A percentile compares a stretch with the other conserved stretches of the same genome.
Evolutionary conservation across 2,329 filamentous ascomycete species (phyloP).

Genomic region (Aspergillus tubingensis): DNA sequence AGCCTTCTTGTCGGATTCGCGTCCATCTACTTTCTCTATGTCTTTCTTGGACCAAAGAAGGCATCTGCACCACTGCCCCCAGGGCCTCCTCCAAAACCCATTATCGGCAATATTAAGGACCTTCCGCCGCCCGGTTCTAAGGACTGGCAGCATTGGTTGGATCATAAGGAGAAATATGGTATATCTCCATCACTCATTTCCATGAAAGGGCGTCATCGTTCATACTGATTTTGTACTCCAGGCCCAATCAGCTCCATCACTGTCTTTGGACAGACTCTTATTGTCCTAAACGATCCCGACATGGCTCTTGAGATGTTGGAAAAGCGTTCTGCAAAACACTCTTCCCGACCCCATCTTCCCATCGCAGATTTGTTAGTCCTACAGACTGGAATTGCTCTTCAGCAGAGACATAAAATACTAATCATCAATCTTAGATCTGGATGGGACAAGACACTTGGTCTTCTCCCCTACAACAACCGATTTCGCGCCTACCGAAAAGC

Average conservation of each 20-base stretch:
- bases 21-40: background rate
- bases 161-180: constrained; percentile 45
- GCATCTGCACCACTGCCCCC: constrained; percentile 42
- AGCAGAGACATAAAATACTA: no score
- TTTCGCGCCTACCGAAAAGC: constrained; percentile 49
- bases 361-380: no score
- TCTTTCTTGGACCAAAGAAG: background rate
- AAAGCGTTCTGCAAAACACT: constrained; percentile 30
- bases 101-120: constrained; percentile 54
- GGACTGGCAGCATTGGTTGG: constrained; percentile 45
- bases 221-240: no score
- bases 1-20: background rate
- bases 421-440: no score
- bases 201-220: no score
- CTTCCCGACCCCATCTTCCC: constrained; percentile 27
- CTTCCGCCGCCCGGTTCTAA: constrained; percentile 43
- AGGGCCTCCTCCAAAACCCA: constrained; percentile 50
- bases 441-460: constrained; percentile 40
- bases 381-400: no score
- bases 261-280: constrained; percentile 32
- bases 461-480: constrained; percentile 37
- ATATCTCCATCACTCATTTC: no score
- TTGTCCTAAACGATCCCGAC: constrained; percentile 36
- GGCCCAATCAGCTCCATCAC: constrained; percentile 39
- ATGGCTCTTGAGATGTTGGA: constrained; percentile 36